Conservation (phyloP, 768 basidiomycete genomes). For the Suillus tomentosus region DNA sequence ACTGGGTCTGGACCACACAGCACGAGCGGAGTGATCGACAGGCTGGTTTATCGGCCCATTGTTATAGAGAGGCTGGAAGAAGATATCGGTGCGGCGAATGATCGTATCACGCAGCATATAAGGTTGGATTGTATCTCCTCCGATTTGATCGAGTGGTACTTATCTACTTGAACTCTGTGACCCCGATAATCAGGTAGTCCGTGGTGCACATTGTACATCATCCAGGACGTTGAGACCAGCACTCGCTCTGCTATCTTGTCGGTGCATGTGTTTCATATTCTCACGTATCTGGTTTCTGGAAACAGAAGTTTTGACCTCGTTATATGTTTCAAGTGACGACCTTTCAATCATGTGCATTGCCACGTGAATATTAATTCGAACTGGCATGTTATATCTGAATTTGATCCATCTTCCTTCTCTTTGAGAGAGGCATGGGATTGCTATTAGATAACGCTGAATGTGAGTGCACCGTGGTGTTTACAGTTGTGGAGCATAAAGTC, state of each 20-base stretch:
- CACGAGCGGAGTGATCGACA: not conserved
- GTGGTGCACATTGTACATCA: not conserved
- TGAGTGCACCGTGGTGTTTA: not conserved
- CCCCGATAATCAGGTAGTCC: not conserved
- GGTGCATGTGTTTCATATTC: not conserved
- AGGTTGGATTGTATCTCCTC: conserved; percentile 1
- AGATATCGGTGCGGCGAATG: not conserved
- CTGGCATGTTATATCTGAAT: not conserved
- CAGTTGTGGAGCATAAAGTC: not conserved
- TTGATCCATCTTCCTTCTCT: not conserved
- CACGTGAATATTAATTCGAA: not conserved
- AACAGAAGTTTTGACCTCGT: not conserved
- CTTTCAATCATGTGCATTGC: not conserved
- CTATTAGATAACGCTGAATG: not conserved
- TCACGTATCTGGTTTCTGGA: not conserved
- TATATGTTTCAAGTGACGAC: not conserved
- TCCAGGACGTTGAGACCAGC: not conserved
- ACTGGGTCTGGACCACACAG: not conserved
- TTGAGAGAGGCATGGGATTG: too few species aligned
- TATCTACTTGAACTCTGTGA: not conserved
- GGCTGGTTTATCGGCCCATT: not conserved
- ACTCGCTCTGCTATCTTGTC: not conserved
- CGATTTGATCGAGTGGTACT: not conserved
- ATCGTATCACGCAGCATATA: not conserved
- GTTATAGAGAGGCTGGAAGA: not conserved